Base-by-base conservation (phyloP, 2,329 filamentous ascomycete species). In the Monosporascus sp. region DNA sequence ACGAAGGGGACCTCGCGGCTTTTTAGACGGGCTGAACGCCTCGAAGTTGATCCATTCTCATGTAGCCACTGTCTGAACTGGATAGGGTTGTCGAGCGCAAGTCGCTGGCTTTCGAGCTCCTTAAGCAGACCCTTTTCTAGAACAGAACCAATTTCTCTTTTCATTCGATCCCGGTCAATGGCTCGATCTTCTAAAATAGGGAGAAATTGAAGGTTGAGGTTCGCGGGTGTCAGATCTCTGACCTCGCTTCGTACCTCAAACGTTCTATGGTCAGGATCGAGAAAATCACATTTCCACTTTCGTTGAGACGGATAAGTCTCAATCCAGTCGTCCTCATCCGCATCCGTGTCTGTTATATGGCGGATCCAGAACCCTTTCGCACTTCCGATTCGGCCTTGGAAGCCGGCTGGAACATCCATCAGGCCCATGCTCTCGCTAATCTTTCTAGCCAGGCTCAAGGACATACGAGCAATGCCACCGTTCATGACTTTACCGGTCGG, bases 361-460 rank as follows among this genome's bases (percentile, higher is more conserved):
- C 86, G 68, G 47, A 87, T 77, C 88, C 88, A 92, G 58, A 92
- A 75, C 0, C 89, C 89, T 66, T 93, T 93, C 0, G 86, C 86
- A 18, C 86, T 82, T 9, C 83, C 86, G 37, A 92, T 79, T 0
- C 89, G 80, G 1, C 75, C 88, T 66, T 93, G 89, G 46, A 86
- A 84, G 0, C 78, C 85, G 37, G 81, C 80, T 0, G 87, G 87
- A 0, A 81, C 65, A n/a, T 79, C 74, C 0, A 65, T 59, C 0
- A 86, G 68, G 0, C 78, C 78, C 8, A 88, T 73, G 0, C 57
- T 56, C 1, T 74, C 63, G 26, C 78, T 75, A 5, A 91, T 74
- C 43, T 72, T 71, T 1, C 69, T 65, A 0, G 82, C 84, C 2
- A 88, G 77, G 1, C 73, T 78, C 4, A 74, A 72, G 0, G 88